Evolutionary conservation across 2,329 filamentous ascomycete species (phyloP).

Genomic region (Fusarium brevicatenulatum): DNA sequence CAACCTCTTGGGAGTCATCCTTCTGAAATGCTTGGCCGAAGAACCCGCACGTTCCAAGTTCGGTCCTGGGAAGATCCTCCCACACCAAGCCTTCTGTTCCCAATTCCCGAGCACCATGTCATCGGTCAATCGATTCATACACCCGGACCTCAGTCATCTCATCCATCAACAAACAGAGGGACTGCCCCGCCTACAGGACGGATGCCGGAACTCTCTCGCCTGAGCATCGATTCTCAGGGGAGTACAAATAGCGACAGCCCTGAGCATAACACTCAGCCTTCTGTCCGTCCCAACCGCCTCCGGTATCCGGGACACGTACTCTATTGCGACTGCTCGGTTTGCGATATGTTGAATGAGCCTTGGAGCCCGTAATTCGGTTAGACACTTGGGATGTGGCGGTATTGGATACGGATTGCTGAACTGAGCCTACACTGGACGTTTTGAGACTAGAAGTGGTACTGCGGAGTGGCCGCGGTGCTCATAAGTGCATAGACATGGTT

Average conservation of each 20-base stretch:
- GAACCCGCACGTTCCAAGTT: background rate
- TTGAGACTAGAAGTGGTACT: background rate
- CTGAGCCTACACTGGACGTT: background rate
- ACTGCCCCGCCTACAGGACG: background rate
- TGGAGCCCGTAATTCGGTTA: background rate
- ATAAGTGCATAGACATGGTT: rapidly evolving
- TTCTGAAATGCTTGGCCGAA: background rate
- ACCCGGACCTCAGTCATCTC: background rate
- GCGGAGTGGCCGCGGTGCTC: background rate
- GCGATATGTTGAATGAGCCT: background rate
- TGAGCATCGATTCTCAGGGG: background rate
- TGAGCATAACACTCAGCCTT: background rate
- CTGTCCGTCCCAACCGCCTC: background rate
- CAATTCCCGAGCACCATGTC: too few species aligned
- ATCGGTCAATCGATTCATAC: background rate
- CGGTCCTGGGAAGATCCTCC: background rate
- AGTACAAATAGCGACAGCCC: background rate
- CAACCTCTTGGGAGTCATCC: background rate
- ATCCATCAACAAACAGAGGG: background rate
- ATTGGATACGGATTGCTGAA: background rate
- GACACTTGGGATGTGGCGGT: background rate
- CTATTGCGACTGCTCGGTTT: background rate
- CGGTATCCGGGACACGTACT: background rate
- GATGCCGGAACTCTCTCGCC: background rate
- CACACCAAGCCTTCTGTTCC: background rate